A percentile compares a stretch with the other conserved stretches of the same genome.
phyloP scores from a whole-genome alignment of 371 early-diverging fungal genomes.

The Batkoa obscura region DNA sequence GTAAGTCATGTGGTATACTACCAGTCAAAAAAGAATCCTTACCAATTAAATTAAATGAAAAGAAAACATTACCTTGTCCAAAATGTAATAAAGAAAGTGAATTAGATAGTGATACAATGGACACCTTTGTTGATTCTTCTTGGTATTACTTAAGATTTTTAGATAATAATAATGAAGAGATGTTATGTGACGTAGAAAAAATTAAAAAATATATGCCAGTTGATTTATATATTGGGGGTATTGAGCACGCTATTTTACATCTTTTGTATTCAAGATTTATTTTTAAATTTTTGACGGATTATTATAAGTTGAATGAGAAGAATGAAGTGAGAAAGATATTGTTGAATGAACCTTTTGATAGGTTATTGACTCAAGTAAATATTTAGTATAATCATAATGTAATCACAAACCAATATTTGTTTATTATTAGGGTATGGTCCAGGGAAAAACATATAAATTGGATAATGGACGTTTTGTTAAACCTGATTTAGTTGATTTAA shows the following conservation, averaged over 20 bases:
- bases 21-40: conserved; percentile 70
- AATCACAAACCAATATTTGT: background rate
- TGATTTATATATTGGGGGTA: conserved; percentile 84
- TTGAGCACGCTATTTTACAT: conserved; percentile 87
- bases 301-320: no score
- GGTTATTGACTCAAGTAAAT: conserved; percentile 55
- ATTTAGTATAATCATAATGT: background rate
- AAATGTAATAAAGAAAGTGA: conserved; percentile 57
- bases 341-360: conserved; percentile 58
- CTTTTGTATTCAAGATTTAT: conserved; percentile 88
- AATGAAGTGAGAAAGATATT: conserved; percentile 25
- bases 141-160: conserved; percentile 84
- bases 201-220: conserved; percentile 57
- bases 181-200: conserved; percentile 33
- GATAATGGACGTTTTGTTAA: conserved; percentile 56
- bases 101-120: conserved; percentile 86
- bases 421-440: conserved; percentile 70
- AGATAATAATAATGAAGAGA: conserved; percentile 47
- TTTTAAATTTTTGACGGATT: conserved; percentile 31
- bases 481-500: conserved; percentile 47
- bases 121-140: conserved; percentile 89
- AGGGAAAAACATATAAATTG: conserved; percentile 63
- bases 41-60: conserved; percentile 40
- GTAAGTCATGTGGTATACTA: conserved; percentile 58
- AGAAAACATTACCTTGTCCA: conserved; percentile 51